phyloP scores from a whole-genome alignment of 2,329 filamentous ascomycete genomes.

The Hysterium pulicare region DNA sequence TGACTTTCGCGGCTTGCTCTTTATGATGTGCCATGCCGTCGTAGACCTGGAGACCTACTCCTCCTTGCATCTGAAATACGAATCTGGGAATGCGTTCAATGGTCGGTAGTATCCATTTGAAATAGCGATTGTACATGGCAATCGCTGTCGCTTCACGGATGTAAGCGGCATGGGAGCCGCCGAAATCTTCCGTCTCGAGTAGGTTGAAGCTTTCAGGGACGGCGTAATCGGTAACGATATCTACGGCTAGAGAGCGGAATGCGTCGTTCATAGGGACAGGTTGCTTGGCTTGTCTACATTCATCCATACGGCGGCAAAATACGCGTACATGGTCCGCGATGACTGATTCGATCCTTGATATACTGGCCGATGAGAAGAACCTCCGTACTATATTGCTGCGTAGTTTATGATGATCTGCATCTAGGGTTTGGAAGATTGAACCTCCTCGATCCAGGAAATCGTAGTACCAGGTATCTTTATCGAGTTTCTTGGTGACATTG shows the following conservation, averaged over 20 bases:
- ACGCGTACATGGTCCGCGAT: constrained; percentile 12
- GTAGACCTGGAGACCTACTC: constrained; percentile 3
- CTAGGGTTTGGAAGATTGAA: constrained; percentile 18
- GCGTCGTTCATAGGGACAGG: constrained; percentile 13
- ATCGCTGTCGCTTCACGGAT: constrained; percentile 3
- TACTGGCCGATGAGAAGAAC: constrained; percentile 32
- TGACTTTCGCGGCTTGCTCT: constrained; percentile 4
- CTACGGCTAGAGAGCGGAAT: constrained; percentile 17
- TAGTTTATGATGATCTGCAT: constrained; percentile 23
- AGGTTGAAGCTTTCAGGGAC: constrained; percentile 5
- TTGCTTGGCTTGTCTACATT: neutral
- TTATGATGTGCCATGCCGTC: constrained; percentile 3
- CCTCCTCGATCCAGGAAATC: constrained; percentile 20
- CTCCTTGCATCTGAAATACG: constrained; percentile 4
- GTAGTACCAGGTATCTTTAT: constrained; percentile 18
- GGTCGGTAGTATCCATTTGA: neutral
- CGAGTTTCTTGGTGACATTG: constrained; percentile 8
- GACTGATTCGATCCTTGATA: constrained; percentile 15
- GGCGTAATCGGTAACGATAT: constrained; percentile 15
- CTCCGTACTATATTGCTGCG: constrained; percentile 29
- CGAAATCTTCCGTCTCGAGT: constrained; percentile 5
- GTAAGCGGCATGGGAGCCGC: constrained; percentile 1
- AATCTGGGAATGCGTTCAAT: constrained; percentile 3
- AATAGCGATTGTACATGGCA: neutral
- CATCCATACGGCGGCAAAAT: constrained; percentile 6